phyloP scores from a whole-genome alignment of 2,329 filamentous ascomycete genomes.

The Trichoderma pleuroti region DNA sequence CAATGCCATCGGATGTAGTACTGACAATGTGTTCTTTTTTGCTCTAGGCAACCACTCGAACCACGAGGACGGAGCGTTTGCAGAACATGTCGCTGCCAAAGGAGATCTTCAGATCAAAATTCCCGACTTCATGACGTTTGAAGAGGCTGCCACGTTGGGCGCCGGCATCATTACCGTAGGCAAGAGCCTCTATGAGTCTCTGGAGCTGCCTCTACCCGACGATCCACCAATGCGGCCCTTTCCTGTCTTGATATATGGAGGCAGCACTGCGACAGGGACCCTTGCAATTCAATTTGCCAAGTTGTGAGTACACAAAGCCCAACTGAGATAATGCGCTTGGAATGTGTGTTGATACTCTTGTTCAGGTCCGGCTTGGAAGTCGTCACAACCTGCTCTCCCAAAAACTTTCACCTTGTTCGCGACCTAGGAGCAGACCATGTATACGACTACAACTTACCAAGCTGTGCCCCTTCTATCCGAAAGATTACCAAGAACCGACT shows the following conservation, averaged over 20 bases:
- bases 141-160: constrained; percentile 44
- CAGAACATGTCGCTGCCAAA: constrained; percentile 38
- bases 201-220: constrained; percentile 46
- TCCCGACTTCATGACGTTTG: constrained; percentile 43
- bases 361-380: constrained; percentile 37
- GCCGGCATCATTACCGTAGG: constrained; percentile 40
- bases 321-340: background rate
- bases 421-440: constrained; percentile 43
- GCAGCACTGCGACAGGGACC: constrained; percentile 54
- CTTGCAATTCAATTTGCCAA: constrained; percentile 46
- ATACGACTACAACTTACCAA: constrained; percentile 45
- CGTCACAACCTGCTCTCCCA: constrained; percentile 38
- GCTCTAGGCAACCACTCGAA: constrained; percentile 22
- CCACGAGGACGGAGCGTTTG: constrained; percentile 44
- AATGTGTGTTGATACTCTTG: background rate
- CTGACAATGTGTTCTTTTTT: too few relatives aligned
- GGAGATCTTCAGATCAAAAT: constrained; percentile 42
- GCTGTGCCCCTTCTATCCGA: constrained; percentile 27
- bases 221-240: constrained; percentile 35
- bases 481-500: constrained; percentile 2
- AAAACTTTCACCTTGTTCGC: constrained; percentile 35
- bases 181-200: constrained; percentile 42
- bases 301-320: constrained; percentile 18
- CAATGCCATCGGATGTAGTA: background rate
- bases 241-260: constrained; percentile 44